phyloP scores from a whole-genome alignment of 1,139 yeast species.

The Ogataea hybrid region DNA sequence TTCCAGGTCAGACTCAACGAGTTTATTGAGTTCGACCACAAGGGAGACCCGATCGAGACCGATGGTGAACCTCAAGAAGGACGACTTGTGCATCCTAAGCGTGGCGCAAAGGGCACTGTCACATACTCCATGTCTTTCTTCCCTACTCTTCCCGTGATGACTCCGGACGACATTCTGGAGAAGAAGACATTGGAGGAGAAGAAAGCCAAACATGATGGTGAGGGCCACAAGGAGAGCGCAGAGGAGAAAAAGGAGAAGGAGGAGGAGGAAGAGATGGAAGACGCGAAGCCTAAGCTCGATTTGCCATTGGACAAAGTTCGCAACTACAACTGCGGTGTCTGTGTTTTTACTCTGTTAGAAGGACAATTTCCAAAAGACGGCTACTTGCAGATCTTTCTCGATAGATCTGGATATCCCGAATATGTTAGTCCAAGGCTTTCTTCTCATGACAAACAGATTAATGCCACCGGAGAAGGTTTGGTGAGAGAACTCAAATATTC shows the following conservation, averaged over 20 bases:
- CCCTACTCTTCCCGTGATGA: constrained; percentile 75
- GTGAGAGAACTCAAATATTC: constrained; percentile 78
- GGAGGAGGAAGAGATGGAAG: constrained; percentile 33
- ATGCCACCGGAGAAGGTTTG: constrained; percentile 67
- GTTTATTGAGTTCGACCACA: constrained; percentile 64
- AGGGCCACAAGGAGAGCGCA: neutral
- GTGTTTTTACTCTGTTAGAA: constrained; percentile 63
- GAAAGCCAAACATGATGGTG: constrained; percentile 9
- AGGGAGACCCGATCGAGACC: constrained; percentile 62
- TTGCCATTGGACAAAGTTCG: constrained; percentile 63
- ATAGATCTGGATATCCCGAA: constrained; percentile 64
- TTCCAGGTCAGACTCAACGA: constrained; percentile 68
- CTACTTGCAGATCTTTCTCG: constrained; percentile 72
- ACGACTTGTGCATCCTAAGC: constrained; percentile 59
- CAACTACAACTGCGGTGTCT: constrained; percentile 69
- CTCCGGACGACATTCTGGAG: constrained; percentile 68
- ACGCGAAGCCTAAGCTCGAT: constrained; percentile 48
- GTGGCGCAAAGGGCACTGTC: constrained; percentile 79
- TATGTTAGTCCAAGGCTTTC: constrained; percentile 50
- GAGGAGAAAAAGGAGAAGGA: constrained; percentile 20
- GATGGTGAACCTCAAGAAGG: constrained; percentile 58
- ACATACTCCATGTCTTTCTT: constrained; percentile 75
- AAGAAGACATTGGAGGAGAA: constrained; percentile 35
- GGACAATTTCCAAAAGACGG: constrained; percentile 54
- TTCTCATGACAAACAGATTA: constrained; percentile 41